These are phyloP conservation scores for Pestalotiopsis sp. DNA, from an alignment of 2,329 filamentous ascomycete genomes.

Conservation along the genomic window DNA sequence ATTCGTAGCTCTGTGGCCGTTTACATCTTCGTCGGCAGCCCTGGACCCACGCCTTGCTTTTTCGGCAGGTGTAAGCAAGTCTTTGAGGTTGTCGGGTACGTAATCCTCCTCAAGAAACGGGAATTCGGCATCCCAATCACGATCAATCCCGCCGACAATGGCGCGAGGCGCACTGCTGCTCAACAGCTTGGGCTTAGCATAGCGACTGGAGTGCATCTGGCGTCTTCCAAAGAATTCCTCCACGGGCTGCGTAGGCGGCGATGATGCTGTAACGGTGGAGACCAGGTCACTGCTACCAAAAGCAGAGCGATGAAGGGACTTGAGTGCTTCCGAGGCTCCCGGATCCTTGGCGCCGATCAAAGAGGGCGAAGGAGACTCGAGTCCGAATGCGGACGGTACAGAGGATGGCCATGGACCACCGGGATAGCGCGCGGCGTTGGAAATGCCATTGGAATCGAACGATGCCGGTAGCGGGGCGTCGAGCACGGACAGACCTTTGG, in stretches of 20 bases:
- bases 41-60: slow-evolving; percentile 66
- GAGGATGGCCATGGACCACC: slow-evolving; percentile 86
- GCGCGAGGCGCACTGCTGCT: slow-evolving; percentile 69
- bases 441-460: slow-evolving; percentile 95
- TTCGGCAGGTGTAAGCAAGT: slow-evolving; percentile 67
- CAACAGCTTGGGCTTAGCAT: slow-evolving; percentile 68
- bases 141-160: slow-evolving; percentile 51
- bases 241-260: slow-evolving; percentile 30
- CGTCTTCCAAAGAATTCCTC: slow-evolving; percentile 72
- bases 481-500: slow-evolving; percentile 79
- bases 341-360: slow-evolving; percentile 63
- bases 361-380: slow-evolving; percentile 82
- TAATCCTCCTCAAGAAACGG: slow-evolving; percentile 84
- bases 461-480: slow-evolving; percentile 92
- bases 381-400: slow-evolving; percentile 86
- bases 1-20: slow-evolving; percentile 32
- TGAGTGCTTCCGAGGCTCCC: slow-evolving; percentile 64
- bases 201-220: slow-evolving; percentile 68
- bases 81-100: slow-evolving; percentile 71
- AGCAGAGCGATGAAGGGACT: slow-evolving; percentile 66
- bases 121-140: slow-evolving; percentile 69
- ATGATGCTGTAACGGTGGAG: slow-evolving; percentile 40
- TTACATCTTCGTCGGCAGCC: slow-evolving; percentile 53
- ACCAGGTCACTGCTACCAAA: slow-evolving; percentile 68
- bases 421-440: slow-evolving; percentile 80